These are phyloP conservation scores for Zygoascus meyerae DNA, from an alignment of 1,139 yeast genomes.

Conservation along the genomic window DNA sequence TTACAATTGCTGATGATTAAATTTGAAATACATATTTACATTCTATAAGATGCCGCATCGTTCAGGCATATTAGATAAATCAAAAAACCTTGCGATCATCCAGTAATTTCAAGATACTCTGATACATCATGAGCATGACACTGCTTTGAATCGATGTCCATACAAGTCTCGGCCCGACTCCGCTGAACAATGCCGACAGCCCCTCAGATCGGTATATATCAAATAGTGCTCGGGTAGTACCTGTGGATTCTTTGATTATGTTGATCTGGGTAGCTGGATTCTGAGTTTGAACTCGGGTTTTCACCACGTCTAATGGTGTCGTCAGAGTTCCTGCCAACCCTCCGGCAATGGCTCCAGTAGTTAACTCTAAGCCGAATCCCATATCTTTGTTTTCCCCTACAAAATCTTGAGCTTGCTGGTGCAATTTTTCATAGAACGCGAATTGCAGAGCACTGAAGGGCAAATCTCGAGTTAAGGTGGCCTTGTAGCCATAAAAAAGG, in stretches of 20 bases:
- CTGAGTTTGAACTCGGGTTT: slow-evolving; percentile 88
- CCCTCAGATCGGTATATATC: slow-evolving; percentile 74
- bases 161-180: slow-evolving; percentile 92
- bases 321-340: slow-evolving; percentile 86
- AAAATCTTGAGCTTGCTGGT: slow-evolving; percentile 32
- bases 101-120: slow-evolving; percentile 34
- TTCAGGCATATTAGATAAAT: background rate
- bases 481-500: slow-evolving; percentile 85
- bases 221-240: slow-evolving; percentile 59
- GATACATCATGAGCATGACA: slow-evolving; percentile 86
- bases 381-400: slow-evolving; percentile 33
- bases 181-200: slow-evolving; percentile 71
- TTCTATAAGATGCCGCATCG: background rate
- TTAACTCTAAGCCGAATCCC: slow-evolving; percentile 58
- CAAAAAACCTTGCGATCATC: slow-evolving; percentile 13
- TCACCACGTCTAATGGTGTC: slow-evolving; percentile 86
- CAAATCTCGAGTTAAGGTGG: slow-evolving; percentile 81
- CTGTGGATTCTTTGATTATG: slow-evolving; percentile 7
- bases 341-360: slow-evolving; percentile 95
- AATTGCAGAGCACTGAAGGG: slow-evolving; percentile 95
- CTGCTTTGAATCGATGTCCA: slow-evolving; percentile 98
- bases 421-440: slow-evolving; percentile 86
- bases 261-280: slow-evolving; percentile 14
- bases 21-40: background rate
- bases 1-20: background rate